These are phyloP conservation scores for Stygiomarasmius scandens DNA, from an alignment of 1,284 basidiomycete species.

Conservation along the genomic window DNA sequence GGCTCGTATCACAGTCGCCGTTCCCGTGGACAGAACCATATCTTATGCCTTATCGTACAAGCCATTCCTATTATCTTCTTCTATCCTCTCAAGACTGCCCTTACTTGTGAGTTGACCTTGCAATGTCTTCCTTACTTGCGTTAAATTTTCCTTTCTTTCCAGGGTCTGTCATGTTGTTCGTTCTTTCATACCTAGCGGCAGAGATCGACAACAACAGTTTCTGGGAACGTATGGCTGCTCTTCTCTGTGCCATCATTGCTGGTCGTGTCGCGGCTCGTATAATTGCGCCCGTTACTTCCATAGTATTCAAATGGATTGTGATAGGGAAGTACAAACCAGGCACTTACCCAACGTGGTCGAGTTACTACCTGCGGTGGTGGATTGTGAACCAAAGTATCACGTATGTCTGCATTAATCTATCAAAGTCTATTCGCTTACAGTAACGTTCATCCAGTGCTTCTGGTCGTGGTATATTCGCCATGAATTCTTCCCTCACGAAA, in stretches of 20 bases:
- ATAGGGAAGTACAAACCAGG: constrained; percentile 47
- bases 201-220: constrained; percentile 29
- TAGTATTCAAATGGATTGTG: constrained; percentile 48
- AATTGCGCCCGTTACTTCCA: constrained; percentile 38
- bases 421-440: too few species aligned
- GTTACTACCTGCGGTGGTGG: constrained; percentile 51
- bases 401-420: constrained; percentile 18
- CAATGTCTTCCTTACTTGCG: background rate
- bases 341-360: constrained; percentile 42
- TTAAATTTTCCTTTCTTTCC: background rate
- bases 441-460: constrained; percentile 33
- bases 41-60: constrained; percentile 41
- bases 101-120: constrained; percentile 36
- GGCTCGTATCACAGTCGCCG: background rate
- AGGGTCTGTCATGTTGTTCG: constrained; percentile 37
- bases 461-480: constrained; percentile 45
- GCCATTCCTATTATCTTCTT: constrained; percentile 44
- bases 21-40: constrained; percentile 37
- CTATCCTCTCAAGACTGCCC: constrained; percentile 44
- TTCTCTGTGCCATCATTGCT: constrained; percentile 36
- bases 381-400: constrained; percentile 45
- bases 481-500: constrained; percentile 38
- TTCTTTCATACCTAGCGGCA: constrained; percentile 33
- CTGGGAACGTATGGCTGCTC: constrained; percentile 36
- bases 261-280: constrained; percentile 37